Conservation (phyloP, 2,329 filamentous ascomycete genomes). For the Cladosporium sp. region DNA sequence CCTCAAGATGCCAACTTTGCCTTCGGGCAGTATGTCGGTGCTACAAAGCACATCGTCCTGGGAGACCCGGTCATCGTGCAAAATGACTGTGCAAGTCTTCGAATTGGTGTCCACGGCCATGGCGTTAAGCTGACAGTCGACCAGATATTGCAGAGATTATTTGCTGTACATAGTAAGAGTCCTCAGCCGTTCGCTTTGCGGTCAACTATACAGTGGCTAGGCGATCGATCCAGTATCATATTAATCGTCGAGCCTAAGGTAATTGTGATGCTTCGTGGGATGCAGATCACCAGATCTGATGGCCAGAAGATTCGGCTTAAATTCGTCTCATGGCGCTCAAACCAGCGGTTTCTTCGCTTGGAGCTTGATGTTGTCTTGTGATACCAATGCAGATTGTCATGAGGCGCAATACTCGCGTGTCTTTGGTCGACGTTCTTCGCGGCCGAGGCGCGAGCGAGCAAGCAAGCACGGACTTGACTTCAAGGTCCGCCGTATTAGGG, state of each 20-base stretch:
- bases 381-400: not conserved
- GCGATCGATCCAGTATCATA: not conserved
- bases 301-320: too few relatives aligned
- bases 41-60: constrained; percentile 28
- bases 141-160: too few relatives aligned
- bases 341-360: too few relatives aligned
- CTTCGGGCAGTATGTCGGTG: constrained; percentile 23
- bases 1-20: constrained; percentile 23
- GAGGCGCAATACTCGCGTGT: not conserved
- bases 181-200: not conserved
- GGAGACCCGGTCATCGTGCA: constrained; percentile 30
- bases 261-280: too few relatives aligned
- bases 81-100: constrained; percentile 29
- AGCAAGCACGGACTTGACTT: not conserved
- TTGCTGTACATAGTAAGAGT: too few relatives aligned
- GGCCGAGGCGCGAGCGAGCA: not conserved
- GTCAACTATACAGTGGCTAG: not conserved
- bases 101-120: not conserved
- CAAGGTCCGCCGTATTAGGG: not conserved
- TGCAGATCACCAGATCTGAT: too few relatives aligned
- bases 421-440: not conserved
- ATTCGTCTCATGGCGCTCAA: too few relatives aligned
- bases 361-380: not conserved
- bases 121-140: too few relatives aligned
- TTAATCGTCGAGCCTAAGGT: not conserved